Base-by-base conservation (phyloP, 106 monocot genomes). In the Iris macrosiphon region DNA sequence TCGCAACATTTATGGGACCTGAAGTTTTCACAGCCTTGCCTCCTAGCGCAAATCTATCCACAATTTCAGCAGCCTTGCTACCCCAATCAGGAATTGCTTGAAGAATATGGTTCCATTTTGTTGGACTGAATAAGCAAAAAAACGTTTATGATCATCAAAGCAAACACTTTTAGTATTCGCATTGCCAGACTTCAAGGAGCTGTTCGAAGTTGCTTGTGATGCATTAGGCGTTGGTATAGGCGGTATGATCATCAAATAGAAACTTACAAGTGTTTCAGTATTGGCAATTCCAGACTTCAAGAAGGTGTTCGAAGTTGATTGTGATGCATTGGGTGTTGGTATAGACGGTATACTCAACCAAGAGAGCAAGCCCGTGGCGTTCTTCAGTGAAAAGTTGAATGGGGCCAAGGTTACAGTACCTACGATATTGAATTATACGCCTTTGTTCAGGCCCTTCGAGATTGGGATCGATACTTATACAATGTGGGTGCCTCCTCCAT, bases 371-470 rank as follows among this genome's bases (percentile, higher is more conserved):
- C 65, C 32, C 0, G 19, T 50, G 6, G 47, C 49, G 2, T 63
- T 30, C 37, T 63, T 63, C 12, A 63, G 31, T 55, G 25, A 65
- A 29, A 65, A 55, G n/a, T 28, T 65, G n/a, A 38, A 27, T 9
- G 39, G 38, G 6, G 24, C 52, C 15, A 6, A 17, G 19, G 20
- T n/a, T 18, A 40, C 23, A 54, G 53, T 4, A 65, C 52, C 19
- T 65, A 65, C 43, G 65, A 65, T 24, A 40, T 4, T 13, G 65
- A 65, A 19, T 42, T 65, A 9, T 65, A 65, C 28, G 22, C 40
- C n/a, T n/a, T n/a, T n/a, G n/a, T n/a, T n/a, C 18, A 62, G 47
- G 0, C 47, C 45, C 46, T 21, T 12, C 12, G 12, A 7, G 5
- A 37, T 37, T 37, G 12, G 12, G 12, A 12, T 5, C 37, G 12